Base-by-base conservation (phyloP, 2,329 filamentous ascomycete species). In the Neopestalotiopsis clavispora region DNA sequence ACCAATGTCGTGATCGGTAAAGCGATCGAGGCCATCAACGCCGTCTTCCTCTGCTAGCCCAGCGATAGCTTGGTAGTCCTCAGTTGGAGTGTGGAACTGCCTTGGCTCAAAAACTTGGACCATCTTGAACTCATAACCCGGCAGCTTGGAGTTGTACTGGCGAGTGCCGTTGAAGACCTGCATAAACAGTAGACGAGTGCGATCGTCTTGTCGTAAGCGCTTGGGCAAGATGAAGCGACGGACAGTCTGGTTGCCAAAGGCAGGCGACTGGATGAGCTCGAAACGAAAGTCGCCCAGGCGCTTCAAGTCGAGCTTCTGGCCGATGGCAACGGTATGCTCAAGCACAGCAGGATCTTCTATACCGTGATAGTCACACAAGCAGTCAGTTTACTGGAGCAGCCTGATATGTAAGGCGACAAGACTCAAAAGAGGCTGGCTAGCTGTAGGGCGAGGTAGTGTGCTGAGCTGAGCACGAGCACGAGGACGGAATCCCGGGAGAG, bases 41-140 rank as follows among this genome's bases (percentile, higher is more conserved):
- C 78, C 75, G 56, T 77, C 77, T 60, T 83, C 74, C 60, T 84
- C 83, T 61, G 74, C 75, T 58, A 75, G 70, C 71, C 84, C 83
- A 58, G 80, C 81, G 68, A 86, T 84, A 30, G 82, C 76, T 9
- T 85, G 81, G 69, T 87, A 87, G 23, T 79, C 76, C 67, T 82
- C 84, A 66, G 85, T 83, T 67, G 85, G 81, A 40, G 30, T 62
- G 52, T 86, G 80, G 70, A 87, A 85, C 72, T 78, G 81, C 69
- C 85, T 79, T 30, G 83, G 78, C 72, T 88, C 85, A 74, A 85
- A 88, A 30, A 60, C 59, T 23, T 52, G 17, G 56, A 84, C 85
- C 85, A 87, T 87, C 60, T 72, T 78, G 64, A 74, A 76, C 9
- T 17, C 56, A 59, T 77, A 78, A 12, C 59, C 65, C 4, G 65